Percentiles rank a stretch among this genome's conserved stretches.
phyloP scores from a whole-genome alignment of 2,329 filamentous ascomycete genomes.

The Neofusicoccum sp. region DNA sequence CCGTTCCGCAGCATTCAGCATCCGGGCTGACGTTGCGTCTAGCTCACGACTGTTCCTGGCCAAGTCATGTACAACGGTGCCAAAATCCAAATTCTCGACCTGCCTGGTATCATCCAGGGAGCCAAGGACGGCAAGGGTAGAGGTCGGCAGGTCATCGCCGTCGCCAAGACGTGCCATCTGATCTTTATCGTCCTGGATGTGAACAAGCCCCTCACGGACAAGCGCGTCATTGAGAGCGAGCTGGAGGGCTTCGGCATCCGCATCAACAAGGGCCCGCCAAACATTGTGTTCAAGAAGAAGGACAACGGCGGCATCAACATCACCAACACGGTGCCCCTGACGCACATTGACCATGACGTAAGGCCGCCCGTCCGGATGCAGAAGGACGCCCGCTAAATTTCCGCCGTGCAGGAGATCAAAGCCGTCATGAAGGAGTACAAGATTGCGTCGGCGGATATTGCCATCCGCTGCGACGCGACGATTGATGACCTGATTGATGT shows the following conservation, averaged over 20 bases:
- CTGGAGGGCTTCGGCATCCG: slow-evolving; percentile 96
- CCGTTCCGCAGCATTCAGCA: not conserved
- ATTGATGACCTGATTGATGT: slow-evolving; percentile 96
- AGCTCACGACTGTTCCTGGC: slow-evolving; percentile 88
- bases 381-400: not conserved
- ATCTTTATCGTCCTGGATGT: slow-evolving; percentile 99
- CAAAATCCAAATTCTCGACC: slow-evolving; percentile 95
- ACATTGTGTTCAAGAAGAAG: slow-evolving; percentile 99
- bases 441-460: slow-evolving; percentile 94
- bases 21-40: slow-evolving; percentile 19
- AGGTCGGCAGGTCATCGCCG: slow-evolving; percentile 96
- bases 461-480: slow-evolving; percentile 95
- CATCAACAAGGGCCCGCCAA: slow-evolving; percentile 95
- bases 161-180: slow-evolving; percentile 96
- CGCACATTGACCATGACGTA: slow-evolving; percentile 83
- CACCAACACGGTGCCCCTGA: slow-evolving; percentile 87
- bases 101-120: slow-evolving; percentile 97
- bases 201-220: slow-evolving; percentile 97
- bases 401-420: slow-evolving; percentile 70
- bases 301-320: slow-evolving; percentile 97
- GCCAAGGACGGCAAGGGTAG: slow-evolving; percentile 97
- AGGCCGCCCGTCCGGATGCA: slow-evolving; percentile 3
- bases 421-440: slow-evolving; percentile 97
- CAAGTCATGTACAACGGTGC: slow-evolving; percentile 96
- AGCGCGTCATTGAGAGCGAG: slow-evolving; percentile 91